phyloP scores from a whole-genome alignment of 352 stramenopile species.

The Globisporangium ultimum region DNA sequence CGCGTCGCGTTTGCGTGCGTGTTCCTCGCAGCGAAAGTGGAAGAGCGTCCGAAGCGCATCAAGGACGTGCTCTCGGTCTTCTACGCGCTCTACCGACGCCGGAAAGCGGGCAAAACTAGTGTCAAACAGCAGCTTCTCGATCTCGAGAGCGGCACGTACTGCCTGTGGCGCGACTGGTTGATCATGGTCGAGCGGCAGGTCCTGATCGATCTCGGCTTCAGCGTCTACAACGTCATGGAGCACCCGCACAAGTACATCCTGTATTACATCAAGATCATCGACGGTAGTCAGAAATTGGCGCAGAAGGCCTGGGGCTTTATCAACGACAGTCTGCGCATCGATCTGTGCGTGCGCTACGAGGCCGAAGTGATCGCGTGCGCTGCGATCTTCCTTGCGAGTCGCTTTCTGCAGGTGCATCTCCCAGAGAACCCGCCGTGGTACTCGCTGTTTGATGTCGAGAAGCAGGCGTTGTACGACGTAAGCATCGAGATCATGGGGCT shows the following conservation, averaged over 20 bases:
- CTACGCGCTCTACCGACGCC: conserved; percentile 79
- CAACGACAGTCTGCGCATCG: conserved; percentile 86
- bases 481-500: conserved; percentile 55
- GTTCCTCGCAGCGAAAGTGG: conserved; percentile 88
- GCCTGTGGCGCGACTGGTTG: conserved; percentile 80
- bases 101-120: conserved; percentile 50
- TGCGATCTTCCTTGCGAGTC: conserved; percentile 85
- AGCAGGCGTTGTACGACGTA: conserved; percentile 40
- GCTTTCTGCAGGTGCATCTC: conserved; percentile 49
- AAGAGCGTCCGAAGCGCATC: conserved; percentile 81
- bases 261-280: conserved; percentile 90
- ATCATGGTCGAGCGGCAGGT: conserved; percentile 87
- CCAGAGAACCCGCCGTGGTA: conserved; percentile 63
- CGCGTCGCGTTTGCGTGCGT: conserved; percentile 85
- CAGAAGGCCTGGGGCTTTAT: conserved; percentile 89
- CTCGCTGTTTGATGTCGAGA: conserved; percentile 63
- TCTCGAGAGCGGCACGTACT: conserved; percentile 54
- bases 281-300: conserved; percentile 62
- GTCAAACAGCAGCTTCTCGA: conserved; percentile 67
- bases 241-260: conserved; percentile 93
- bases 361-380: conserved; percentile 87
- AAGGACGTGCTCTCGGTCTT: conserved; percentile 87
- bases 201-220: conserved; percentile 92
- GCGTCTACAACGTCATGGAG: conserved; percentile 90
- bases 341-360: conserved; percentile 81